Evolutionary conservation across 495 filamentous ascomycete genomes (phyloP).

Genomic region (Pseudomonodictys pantanalensis): DNA sequence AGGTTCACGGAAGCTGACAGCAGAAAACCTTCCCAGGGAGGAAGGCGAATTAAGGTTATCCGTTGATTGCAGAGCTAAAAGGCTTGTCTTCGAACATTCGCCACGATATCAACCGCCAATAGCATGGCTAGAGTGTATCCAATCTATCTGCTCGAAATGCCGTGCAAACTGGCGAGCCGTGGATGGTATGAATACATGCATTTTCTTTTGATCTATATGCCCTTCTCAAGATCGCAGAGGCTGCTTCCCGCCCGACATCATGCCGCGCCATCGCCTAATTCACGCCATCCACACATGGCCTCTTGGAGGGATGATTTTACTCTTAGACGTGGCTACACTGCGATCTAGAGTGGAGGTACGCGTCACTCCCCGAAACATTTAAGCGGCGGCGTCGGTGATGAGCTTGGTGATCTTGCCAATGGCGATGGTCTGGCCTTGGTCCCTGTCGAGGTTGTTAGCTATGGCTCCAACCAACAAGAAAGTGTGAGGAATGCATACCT

Average conservation of each 20-base stretch:
- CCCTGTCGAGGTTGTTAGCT: background rate
- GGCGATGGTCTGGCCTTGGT: conserved; percentile 88
- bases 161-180: too few relatives aligned
- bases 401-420: conserved; percentile 96
- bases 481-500: conserved; percentile 54
- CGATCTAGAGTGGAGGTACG: background rate
- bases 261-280: too few relatives aligned
- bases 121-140: background rate
- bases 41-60: conserved; percentile 18
- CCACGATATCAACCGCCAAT: background rate
- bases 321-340: too few relatives aligned
- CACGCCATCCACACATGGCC: too few relatives aligned
- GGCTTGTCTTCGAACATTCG: conserved; percentile 17
- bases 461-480: background rate
- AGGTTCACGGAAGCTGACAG: too few relatives aligned
- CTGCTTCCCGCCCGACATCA: too few relatives aligned
- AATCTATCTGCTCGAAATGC: too few relatives aligned
- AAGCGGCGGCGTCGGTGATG: conserved; percentile 43
- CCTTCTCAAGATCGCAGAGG: too few relatives aligned
- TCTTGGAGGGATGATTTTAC: too few relatives aligned
- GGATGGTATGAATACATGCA: background rate
- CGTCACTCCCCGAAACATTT: background rate
- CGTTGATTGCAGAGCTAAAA: conserved; percentile 25
- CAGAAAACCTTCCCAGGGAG: conserved; percentile 4
- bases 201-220: too few relatives aligned